These are phyloP conservation scores for Ceratobasidium theobromae DNA, from an alignment of 1,284 basidiomycete species.

Conservation along the genomic window DNA sequence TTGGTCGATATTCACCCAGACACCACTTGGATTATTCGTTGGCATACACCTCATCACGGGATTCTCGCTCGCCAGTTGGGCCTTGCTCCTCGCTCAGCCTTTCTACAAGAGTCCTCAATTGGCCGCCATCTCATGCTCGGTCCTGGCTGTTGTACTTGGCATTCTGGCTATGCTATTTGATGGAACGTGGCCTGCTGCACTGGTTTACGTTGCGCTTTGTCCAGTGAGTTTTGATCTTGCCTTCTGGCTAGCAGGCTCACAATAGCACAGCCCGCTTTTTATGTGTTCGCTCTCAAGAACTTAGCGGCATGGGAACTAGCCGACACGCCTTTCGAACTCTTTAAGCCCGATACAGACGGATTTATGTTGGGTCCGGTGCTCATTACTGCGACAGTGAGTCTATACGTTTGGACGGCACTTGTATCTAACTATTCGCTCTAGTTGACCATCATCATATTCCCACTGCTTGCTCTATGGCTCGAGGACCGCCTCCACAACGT, in stretches of 20 bases:
- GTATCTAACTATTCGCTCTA: neutral
- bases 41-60: conserved; percentile 67
- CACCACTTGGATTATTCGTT: conserved; percentile 63
- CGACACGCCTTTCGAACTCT: neutral
- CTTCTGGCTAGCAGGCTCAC: neutral
- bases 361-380: conserved; percentile 21
- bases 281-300: conserved; percentile 24
- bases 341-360: conserved; percentile 8
- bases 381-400: conserved; percentile 21
- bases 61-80: conserved; percentile 66
- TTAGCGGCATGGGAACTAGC: conserved; percentile 24
- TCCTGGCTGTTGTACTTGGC: conserved; percentile 64
- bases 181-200: conserved; percentile 15
- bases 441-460: conserved; percentile 17
- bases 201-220: conserved; percentile 26
- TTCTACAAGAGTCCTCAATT: conserved; percentile 74
- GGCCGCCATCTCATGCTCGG: conserved; percentile 66
- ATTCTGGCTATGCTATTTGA: conserved; percentile 57
- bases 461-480: conserved; percentile 18
- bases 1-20: conserved; percentile 61
- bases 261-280: conserved; percentile 3
- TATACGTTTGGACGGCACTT: neutral
- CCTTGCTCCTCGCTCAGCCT: conserved; percentile 67
- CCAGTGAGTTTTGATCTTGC: conserved; percentile 4
- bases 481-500: conserved; percentile 4